Conservation (phyloP, 179 eudicot species). For the Camellia oleifera region DNA sequence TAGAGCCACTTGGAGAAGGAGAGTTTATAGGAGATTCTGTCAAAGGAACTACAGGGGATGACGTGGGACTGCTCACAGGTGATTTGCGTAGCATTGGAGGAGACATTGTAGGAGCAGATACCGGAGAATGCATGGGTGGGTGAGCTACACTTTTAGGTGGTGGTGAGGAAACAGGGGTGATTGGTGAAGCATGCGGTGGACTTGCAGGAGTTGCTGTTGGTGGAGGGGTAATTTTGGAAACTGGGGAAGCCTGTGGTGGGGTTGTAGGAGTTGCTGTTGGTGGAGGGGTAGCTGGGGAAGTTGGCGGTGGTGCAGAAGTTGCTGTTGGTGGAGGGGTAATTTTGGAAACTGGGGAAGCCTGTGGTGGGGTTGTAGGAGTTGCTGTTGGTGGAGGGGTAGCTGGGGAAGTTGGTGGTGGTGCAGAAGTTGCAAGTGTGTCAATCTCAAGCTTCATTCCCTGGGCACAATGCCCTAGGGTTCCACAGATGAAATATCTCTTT, state of each 20-base stretch:
- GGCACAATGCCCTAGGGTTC: constrained; percentile 30
- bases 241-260: neutral
- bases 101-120: too few species aligned
- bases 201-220: constrained; percentile 1
- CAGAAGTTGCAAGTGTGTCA: constrained; percentile 24
- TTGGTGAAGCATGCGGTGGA: neutral
- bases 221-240: neutral
- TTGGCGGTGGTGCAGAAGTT: constrained; percentile 1
- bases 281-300: neutral
- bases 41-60: constrained; percentile 15
- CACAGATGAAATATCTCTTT: constrained; percentile 41
- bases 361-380: neutral
- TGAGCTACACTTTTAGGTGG: too few species aligned
- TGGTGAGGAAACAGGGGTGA: too few species aligned
- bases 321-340: neutral
- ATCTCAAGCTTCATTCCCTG: constrained; percentile 41
- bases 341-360: neutral
- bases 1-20: constrained; percentile 13
- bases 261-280: neutral
- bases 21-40: constrained; percentile 15
- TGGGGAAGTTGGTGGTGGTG: constrained; percentile 16
- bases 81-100: neutral
- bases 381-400: constrained; percentile 4
- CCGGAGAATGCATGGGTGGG: too few species aligned
- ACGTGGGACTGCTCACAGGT: neutral